Percentiles rank a stretch among this genome's conserved stretches.
phyloP scores from a whole-genome alignment of 768 basidiomycete species.

The Hydnomerulius pinastri region DNA sequence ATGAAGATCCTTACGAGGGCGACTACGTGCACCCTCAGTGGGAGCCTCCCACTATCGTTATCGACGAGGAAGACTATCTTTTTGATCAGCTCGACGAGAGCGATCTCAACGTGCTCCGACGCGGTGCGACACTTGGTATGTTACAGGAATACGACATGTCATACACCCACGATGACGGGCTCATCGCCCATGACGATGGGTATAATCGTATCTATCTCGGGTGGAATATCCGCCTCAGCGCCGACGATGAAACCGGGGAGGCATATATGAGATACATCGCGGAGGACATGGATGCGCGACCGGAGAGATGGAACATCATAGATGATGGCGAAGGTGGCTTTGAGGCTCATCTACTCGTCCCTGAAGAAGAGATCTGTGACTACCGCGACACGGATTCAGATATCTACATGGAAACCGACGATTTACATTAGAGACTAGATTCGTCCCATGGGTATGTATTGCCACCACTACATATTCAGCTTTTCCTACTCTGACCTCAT shows the following conservation, averaged over 20 bases:
- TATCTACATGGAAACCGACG: conserved; percentile 35
- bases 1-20: conserved; percentile 40
- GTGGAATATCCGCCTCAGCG: conserved; percentile 61
- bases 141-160: conserved; percentile 53
- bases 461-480: not conserved
- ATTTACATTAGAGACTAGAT: conserved; percentile 7
- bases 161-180: conserved; percentile 56
- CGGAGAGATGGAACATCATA: conserved; percentile 46
- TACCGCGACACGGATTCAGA: conserved; percentile 43
- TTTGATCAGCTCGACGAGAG: conserved; percentile 37
- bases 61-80: conserved; percentile 37
- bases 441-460: not conserved
- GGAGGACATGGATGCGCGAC: conserved; percentile 41
- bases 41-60: conserved; percentile 53
- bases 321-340: conserved; percentile 40
- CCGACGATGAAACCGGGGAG: conserved; percentile 42
- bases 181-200: conserved; percentile 45
- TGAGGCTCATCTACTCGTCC: conserved; percentile 44
- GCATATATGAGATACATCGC: conserved; percentile 41
- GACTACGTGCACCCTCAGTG: conserved; percentile 50
- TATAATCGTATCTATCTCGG: conserved; percentile 60
- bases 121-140: conserved; percentile 63
- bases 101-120: conserved; percentile 48
- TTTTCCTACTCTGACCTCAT: not conserved
- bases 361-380: conserved; percentile 34